Evolutionary conservation across 2,329 filamentous ascomycete genomes (phyloP), one percentile per base, ranked within the genome.

Genomic region (Eutypella sp.): DNA sequence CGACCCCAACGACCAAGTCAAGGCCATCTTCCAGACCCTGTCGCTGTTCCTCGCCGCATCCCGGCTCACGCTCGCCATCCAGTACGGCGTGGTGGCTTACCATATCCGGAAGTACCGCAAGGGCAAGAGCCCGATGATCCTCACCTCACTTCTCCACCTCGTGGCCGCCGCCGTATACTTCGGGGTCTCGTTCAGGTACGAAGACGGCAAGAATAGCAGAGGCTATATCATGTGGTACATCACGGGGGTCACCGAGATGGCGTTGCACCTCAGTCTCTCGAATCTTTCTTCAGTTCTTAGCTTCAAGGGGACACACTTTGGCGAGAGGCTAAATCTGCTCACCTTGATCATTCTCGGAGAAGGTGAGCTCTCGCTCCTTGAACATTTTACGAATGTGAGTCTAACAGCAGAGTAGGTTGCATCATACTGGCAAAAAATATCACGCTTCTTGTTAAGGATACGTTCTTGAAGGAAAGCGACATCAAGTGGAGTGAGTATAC

Each of bases 341-440:
- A 85, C 82, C 0, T 70, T 85, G 41, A 84, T 85, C 48, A 81
- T 86, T 46, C 74, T 85, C 47, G 82, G 82, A 13, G 82, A 85
- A 56, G 81, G 81, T 42, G 46, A 16, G 45, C 42, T 5, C 29
- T 34, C 13, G 27, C 25, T 38, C 40, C 16, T 33, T 15, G 4
- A 10, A 18, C 24, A 11, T 13, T 4, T n/a, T 16, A 19, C 3
- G 5, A 8, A 25, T 19, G 10, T 2, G 1, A 40, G 27, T 22
- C 52, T 54, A 49, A 54, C 22, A 13, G n/a, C 7, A 4, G 9
- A 3, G 3, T 37, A 55, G 52, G 55, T n/a, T 76, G 82, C 15
- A 81, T 84, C 33, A 74, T 78, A n/a, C 67, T 84, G 7, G 64
- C 66, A 1, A 64, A 68, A 46, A 69, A 69, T 29, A 76, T 84